A percentile compares a stretch with the other conserved stretches of the same genome.
phyloP scores from a whole-genome alignment of 2,329 filamentous ascomycete genomes.

The Trichophyton benhamiae region DNA sequence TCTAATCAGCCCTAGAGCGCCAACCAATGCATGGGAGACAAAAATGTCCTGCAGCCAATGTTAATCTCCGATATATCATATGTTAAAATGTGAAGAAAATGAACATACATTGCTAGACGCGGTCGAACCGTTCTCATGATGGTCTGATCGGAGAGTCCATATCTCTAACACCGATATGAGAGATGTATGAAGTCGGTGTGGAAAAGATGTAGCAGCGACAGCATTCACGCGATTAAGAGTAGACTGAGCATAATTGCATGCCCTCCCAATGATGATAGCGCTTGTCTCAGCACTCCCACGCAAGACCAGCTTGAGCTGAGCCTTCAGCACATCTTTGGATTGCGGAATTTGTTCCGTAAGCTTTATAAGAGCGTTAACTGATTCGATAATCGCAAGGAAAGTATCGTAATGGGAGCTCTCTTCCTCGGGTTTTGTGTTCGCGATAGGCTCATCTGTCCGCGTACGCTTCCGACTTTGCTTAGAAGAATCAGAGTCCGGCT shows the following conservation, averaged over 20 bases:
- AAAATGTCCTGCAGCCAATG: conserved; percentile 7
- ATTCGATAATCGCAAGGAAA: conserved; percentile 8
- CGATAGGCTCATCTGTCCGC: conserved; percentile 14
- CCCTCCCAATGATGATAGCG: conserved; percentile 21
- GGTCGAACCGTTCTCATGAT: conserved; percentile 23
- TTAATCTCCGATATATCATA: not conserved
- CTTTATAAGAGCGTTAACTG: conserved; percentile 7
- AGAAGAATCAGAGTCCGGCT: conserved; percentile 11
- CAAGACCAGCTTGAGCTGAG: conserved; percentile 30
- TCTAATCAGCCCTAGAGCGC: conserved; percentile 17
- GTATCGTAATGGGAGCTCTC: not conserved
- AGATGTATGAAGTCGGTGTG: conserved; percentile 23
- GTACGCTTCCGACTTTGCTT: conserved; percentile 29
- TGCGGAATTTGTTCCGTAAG: conserved; percentile 5
- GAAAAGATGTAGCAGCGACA: not conserved
- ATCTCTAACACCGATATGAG: conserved; percentile 25
- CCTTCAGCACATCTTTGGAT: conserved; percentile 19
- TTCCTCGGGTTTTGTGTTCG: not conserved
- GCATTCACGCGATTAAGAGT: not conserved
- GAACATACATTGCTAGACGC: conserved; percentile 24
- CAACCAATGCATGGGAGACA: conserved; percentile 23
- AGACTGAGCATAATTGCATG: not conserved
- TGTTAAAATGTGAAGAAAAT: conserved; percentile 1
- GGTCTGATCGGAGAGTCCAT: conserved; percentile 28
- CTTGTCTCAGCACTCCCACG: conserved; percentile 25